phyloP scores from a whole-genome alignment of 2,329 filamentous ascomycete species.

The Ophiobolus disseminans region DNA sequence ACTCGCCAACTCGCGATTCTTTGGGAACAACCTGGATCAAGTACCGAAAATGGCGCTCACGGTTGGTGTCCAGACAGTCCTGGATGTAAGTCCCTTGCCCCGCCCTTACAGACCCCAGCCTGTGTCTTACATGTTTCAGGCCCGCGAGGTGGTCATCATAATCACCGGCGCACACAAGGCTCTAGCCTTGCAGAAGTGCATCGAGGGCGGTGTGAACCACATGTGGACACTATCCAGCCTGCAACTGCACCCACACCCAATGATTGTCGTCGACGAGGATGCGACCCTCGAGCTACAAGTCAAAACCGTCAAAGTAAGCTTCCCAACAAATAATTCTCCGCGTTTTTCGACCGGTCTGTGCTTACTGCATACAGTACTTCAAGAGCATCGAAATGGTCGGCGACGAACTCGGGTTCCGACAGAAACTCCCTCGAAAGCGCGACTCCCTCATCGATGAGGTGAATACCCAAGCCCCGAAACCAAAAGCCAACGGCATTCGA shows the following conservation, averaged over 20 bases:
- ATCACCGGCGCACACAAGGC: slow-evolving; percentile 84
- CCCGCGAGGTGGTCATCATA: slow-evolving; percentile 81
- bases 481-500: slow-evolving; percentile 29
- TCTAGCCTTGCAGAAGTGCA: slow-evolving; percentile 77
- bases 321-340: not conserved
- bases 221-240: slow-evolving; percentile 89
- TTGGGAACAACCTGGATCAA: slow-evolving; percentile 73
- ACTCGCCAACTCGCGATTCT: slow-evolving; percentile 84
- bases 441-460: slow-evolving; percentile 43
- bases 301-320: slow-evolving; percentile 51
- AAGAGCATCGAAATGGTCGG: slow-evolving; percentile 59
- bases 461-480: slow-evolving; percentile 23
- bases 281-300: slow-evolving; percentile 58
- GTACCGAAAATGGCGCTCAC: slow-evolving; percentile 85
- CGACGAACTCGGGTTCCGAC: slow-evolving; percentile 53
- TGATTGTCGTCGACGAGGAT: slow-evolving; percentile 85
- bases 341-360: not conserved
- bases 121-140: slow-evolving; percentile 46
- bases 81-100: slow-evolving; percentile 65
- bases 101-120: slow-evolving; percentile 10
- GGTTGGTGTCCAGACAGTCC: slow-evolving; percentile 82
- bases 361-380: slow-evolving; percentile 51
- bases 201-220: slow-evolving; percentile 84
- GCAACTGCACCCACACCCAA: slow-evolving; percentile 79
- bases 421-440: slow-evolving; percentile 50